Evolutionary conservation across 1,284 basidiomycete genomes (phyloP).

Genomic region (Ustilago cynodontis): DNA sequence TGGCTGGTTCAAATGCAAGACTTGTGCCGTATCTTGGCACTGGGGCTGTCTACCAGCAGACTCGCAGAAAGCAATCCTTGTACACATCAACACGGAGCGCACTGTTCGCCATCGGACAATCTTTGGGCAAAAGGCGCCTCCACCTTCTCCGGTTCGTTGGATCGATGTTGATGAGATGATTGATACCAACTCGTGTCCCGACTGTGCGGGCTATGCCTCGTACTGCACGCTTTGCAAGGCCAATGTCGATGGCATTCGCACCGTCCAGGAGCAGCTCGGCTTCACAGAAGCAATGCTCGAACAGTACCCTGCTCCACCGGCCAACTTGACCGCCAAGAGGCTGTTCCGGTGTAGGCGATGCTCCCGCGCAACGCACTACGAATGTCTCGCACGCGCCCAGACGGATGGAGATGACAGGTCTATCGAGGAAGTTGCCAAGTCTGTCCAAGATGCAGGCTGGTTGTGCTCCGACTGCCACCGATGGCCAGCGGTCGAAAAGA

Average conservation of each 20-base stretch:
- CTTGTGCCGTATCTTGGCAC: constrained; percentile 51
- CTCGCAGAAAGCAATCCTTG: constrained; percentile 35
- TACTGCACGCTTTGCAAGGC: constrained; percentile 49
- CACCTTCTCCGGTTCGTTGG: constrained; percentile 20
- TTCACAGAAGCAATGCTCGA: constrained; percentile 25
- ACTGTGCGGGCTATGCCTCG: constrained; percentile 39
- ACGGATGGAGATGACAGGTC: constrained; percentile 13
- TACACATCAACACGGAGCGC: constrained; percentile 34
- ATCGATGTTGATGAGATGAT: constrained; percentile 44
- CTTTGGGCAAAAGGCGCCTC: constrained; percentile 20
- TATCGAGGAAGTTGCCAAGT: constrained; percentile 39
- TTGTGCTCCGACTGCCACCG: constrained; percentile 49
- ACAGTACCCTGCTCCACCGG: constrained; percentile 29
- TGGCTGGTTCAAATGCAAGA: constrained; percentile 56
- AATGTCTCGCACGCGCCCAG: constrained; percentile 29
- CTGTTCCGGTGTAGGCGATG: constrained; percentile 60
- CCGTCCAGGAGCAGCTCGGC: constrained; percentile 24
- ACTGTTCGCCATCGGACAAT: constrained; percentile 23
- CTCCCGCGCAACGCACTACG: constrained; percentile 52
- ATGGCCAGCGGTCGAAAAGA: constrained; percentile 48
- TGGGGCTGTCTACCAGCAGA: constrained; percentile 50
- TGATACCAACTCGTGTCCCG: constrained; percentile 37
- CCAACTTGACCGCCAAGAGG: constrained; percentile 16
- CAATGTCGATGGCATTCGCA: constrained; percentile 26
- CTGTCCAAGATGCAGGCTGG: constrained; percentile 37